phyloP scores from a whole-genome alignment of 129 eudicot genomes.

The Arctium lappa region DNA sequence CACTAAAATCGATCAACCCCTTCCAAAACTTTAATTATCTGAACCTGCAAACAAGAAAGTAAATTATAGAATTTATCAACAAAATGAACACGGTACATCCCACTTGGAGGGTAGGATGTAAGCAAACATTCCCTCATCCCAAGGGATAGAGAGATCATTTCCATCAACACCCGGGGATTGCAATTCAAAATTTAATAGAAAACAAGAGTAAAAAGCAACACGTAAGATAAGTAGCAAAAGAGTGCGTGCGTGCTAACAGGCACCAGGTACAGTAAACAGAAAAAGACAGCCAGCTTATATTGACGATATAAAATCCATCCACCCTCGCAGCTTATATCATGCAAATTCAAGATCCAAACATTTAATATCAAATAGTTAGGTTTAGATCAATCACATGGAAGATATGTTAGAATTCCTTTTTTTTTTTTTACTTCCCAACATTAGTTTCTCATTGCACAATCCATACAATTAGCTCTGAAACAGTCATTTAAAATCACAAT shows the following conservation, averaged over 20 bases:
- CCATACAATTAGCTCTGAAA: background rate
- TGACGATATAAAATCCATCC: background rate
- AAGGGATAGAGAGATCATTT: background rate
- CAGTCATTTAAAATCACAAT: background rate
- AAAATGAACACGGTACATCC: background rate
- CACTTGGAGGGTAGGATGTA: background rate
- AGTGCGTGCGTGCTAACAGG: background rate
- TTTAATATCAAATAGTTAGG: background rate
- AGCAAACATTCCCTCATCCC: background rate
- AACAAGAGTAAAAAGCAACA: no score
- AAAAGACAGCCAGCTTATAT: no score
- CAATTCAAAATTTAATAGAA: no score
- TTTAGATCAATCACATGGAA: background rate
- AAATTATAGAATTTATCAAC: background rate
- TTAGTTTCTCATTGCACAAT: background rate
- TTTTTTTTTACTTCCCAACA: background rate
- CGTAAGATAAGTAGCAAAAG: background rate
- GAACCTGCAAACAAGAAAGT: slow-evolving; percentile 18
- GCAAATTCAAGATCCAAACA: background rate
- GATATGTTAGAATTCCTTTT: background rate
- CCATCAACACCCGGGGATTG: no score
- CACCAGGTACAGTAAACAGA: no score
- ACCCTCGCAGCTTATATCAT: background rate
- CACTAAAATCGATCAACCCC: background rate
- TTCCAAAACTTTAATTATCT: background rate